Evolutionary conservation across 192 early-diverging fungal species (phyloP), one percentile per base, ranked within the genome.

Genomic region (Spizellomyces sp.): DNA sequence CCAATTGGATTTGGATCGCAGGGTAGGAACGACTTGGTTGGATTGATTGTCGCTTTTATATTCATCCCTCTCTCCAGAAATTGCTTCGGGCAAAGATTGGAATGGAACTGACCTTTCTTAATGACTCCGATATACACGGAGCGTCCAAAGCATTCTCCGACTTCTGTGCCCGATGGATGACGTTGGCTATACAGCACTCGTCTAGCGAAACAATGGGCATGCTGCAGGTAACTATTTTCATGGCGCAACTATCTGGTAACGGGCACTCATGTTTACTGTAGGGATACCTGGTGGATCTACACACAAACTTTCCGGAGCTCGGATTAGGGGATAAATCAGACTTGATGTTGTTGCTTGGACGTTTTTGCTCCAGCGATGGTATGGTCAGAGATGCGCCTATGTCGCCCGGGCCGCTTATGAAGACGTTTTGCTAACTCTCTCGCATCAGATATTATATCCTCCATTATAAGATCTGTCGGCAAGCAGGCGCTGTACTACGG

Each of bases 1-100:
- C 83, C 55, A 88, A 88, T 64, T 90, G 90, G 70, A 88, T 89
- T 45, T 27, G 12, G 45, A 45, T 17, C 50, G 69, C 12, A 63
- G 22, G 58, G 62, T 46, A 44, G n/a, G 27, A 41, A 71, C 19
- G 36, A 15, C 15, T 1, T 9, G n/a, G 9, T 64, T 45, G 19
- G 12, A 14, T 64, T 9, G 21, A 10, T 64, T 64, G 41, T 64
- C 44, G 21, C 12, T 64, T 22, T 9, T 22, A 36, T 64, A 10
- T 10, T 46, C n/a, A 46, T 36, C 15, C 44, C 17, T 67, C 4
- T 12, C 48, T 47, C 6, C 46, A 78, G 73, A 60, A 57, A 10
- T 42, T 75, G 4, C 59, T 83, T 57, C 48, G 56, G 9, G 61
- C 12, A 5, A 79, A 77, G 52, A 42, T 82, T 5, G 70, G 62